Evolutionary conservation across 805 yeast genomes (phyloP), one percentile per base, ranked within the genome.

Genomic region (Wickerhamomyces bovis): DNA sequence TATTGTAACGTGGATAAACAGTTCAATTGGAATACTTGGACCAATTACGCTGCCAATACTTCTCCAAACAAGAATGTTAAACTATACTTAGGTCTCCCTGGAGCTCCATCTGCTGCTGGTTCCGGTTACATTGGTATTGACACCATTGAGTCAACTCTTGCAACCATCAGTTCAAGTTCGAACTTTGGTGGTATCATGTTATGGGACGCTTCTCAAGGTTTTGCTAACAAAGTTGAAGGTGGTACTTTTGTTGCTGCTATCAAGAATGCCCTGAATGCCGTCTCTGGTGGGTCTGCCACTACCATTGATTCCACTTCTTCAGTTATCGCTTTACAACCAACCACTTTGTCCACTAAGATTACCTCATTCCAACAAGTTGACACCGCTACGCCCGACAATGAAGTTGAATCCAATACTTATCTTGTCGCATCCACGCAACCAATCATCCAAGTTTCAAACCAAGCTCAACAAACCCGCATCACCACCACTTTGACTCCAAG

Each of bases 131-230:
- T 74, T 53, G 74, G 72, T 53, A 52, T 72, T 41, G 54, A 62
- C 38, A 43, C 63, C 6, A 53, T 71, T 33, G 52, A 72, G 45
- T 52, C 71, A 3, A 72, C 78, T 50, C 77, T 89, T 54, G 84
- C 84, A 20, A 85, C 89, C 30, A 77, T 90, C 55, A 86, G 89
- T 15, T 71, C 83, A 10, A 79, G 78, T 53, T 77, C 77, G 18
- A 74, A 75, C 56, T 87, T 90, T 58, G 97, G 95, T 49, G 98
- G 98, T 58, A 77, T 92, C 58, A 78, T 84, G 73, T 66, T 89
- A 48, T 90, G 98, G 97, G 96, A 89, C 65, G 96, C 95, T 38
- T 83, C 92, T 45, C 87, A 84, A 60, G 89, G 80, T 33, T 64
- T 71, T 49, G 73, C 77, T 53, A 69, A 73, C 45, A 57, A 62